Evolutionary conservation across 2,329 filamentous ascomycete genomes (phyloP).

Genomic region (Pseudocercospora vitis): DNA sequence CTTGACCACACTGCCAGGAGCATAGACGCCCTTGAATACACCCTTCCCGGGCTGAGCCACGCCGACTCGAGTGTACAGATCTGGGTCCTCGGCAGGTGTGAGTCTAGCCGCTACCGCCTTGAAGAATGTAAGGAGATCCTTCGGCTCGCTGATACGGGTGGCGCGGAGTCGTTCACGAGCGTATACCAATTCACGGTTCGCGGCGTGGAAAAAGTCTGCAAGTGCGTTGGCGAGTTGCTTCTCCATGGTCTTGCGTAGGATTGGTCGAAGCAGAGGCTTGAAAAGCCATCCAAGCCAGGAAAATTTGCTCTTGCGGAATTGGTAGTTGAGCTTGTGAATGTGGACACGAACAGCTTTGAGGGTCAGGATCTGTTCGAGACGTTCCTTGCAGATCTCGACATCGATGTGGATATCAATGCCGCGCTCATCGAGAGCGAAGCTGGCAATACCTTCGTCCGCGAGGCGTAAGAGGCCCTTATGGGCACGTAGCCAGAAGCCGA

Average conservation of each 20-base stretch:
- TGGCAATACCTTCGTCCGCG: slow-evolving; percentile 79
- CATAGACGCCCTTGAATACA: slow-evolving; percentile 80
- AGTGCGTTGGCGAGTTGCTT: slow-evolving; percentile 72
- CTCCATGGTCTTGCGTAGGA: slow-evolving; percentile 78
- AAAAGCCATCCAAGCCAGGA: slow-evolving; percentile 77
- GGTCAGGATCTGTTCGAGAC: slow-evolving; percentile 76
- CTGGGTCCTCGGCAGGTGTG: slow-evolving; percentile 69
- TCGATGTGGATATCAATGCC: slow-evolving; percentile 86
- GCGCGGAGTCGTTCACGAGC: slow-evolving; percentile 84
- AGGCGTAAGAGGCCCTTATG: slow-evolving; percentile 74
- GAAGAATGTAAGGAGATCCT: slow-evolving; percentile 78
- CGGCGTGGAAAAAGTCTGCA: slow-evolving; percentile 65
- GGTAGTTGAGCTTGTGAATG: slow-evolving; percentile 85
- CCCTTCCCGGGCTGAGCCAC: slow-evolving; percentile 61
- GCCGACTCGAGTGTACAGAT: slow-evolving; percentile 72
- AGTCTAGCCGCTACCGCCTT: slow-evolving; percentile 77
- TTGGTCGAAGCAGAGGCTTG: slow-evolving; percentile 77
- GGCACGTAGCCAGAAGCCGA: slow-evolving; percentile 84
- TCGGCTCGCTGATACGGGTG: slow-evolving; percentile 76
- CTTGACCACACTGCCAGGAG: slow-evolving; percentile 84
- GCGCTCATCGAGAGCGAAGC: slow-evolving; percentile 79
- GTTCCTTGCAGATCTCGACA: slow-evolving; percentile 75
- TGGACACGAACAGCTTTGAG: slow-evolving; percentile 73
- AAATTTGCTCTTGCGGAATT: slow-evolving; percentile 71
- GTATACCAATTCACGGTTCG: slow-evolving; percentile 83